Evolutionary conservation across 495 filamentous ascomycete genomes (phyloP).

Genomic region (Aspergillus conjunctus): DNA sequence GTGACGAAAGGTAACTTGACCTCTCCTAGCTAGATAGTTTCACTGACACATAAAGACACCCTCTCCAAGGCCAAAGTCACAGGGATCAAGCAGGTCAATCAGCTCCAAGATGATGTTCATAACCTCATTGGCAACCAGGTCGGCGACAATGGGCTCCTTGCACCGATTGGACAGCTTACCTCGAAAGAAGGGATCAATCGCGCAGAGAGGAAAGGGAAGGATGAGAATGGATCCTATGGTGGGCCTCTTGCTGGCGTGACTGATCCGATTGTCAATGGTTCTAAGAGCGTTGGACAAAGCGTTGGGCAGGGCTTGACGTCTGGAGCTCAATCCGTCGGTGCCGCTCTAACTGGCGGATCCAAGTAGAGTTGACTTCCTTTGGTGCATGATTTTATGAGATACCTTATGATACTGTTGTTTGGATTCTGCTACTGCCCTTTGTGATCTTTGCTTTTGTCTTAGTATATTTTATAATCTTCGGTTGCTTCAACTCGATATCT

Average conservation of each 20-base stretch:
- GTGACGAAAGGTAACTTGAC: slow-evolving; percentile 53
- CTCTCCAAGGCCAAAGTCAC: slow-evolving; percentile 69
- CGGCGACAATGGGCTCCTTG: slow-evolving; percentile 62
- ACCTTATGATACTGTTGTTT: not conserved
- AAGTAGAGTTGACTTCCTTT: slow-evolving; percentile 5
- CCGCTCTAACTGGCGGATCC: slow-evolving; percentile 7
- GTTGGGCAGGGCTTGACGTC: slow-evolving; percentile 9
- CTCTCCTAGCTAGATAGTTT: slow-evolving; percentile 8
- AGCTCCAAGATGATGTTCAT: slow-evolving; percentile 63
- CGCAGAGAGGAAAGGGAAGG: slow-evolving; percentile 62
- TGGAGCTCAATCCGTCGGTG: slow-evolving; percentile 13
- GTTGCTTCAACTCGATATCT: not conserved
- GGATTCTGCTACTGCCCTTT: not conserved
- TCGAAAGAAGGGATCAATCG: slow-evolving; percentile 68
- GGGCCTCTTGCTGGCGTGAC: slow-evolving; percentile 23
- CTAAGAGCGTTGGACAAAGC: slow-evolving; percentile 16
- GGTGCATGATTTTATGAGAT: not conserved
- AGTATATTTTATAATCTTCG: not conserved
- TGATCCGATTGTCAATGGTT: slow-evolving; percentile 19
- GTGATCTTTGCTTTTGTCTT: not conserved
- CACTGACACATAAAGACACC: slow-evolving; percentile 46
- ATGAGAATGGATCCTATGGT: slow-evolving; percentile 56
- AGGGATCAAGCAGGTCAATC: slow-evolving; percentile 60
- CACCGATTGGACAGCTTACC: slow-evolving; percentile 59
- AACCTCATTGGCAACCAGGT: slow-evolving; percentile 60